Evolutionary conservation across 169 alveolate genomes (phyloP), one percentile per base, ranked within the genome.

Genomic region (Plasmodium chabaudi): DNA sequence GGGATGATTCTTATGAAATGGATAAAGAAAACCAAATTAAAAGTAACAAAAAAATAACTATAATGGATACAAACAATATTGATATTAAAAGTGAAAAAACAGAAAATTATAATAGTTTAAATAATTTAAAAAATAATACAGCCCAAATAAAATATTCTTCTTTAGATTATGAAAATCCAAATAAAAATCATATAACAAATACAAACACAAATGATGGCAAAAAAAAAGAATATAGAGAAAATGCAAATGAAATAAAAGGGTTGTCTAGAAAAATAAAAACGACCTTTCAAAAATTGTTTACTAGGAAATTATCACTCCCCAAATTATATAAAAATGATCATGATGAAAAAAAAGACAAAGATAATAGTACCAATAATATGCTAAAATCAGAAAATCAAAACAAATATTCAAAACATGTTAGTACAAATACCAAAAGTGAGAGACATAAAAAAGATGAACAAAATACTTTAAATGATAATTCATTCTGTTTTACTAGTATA

Each of bases 241-340:
- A 67, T n/a, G 49, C 0, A 9, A 44, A 56, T 60, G 84, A 15
- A 47, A 49, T 5, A 13, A 67, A 79, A 15, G 89, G 84, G 23
- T 44, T 79, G 13, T 79, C 89, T 19, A 79, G 57, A 51, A 79
- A 65, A 67, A 51, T 79, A 65, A 79, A 79, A 79, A 79, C 89
- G 19, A 79, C 89, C 17, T 25, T 79, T 53, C 65, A 46, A 13
- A 79, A 67, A n/a, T 56, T 79, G 9, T 79, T 79, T 79, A 79
- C 89, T 44, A 55, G 82, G 46, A 79, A 27, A 59, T 46, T 67
- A 53, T 79, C 89, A 19, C 46, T 69, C 25, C 17, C 51, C 10
- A 19, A 17, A 57, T 55, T 55, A 47, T 19, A 47, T 15, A 79
- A 21, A 56, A 79, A 67, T 25, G 56, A 79, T 12, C 56, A 21